Base-by-base conservation (phyloP, 2,329 filamentous ascomycete species). In the Trichothecium roseum region DNA sequence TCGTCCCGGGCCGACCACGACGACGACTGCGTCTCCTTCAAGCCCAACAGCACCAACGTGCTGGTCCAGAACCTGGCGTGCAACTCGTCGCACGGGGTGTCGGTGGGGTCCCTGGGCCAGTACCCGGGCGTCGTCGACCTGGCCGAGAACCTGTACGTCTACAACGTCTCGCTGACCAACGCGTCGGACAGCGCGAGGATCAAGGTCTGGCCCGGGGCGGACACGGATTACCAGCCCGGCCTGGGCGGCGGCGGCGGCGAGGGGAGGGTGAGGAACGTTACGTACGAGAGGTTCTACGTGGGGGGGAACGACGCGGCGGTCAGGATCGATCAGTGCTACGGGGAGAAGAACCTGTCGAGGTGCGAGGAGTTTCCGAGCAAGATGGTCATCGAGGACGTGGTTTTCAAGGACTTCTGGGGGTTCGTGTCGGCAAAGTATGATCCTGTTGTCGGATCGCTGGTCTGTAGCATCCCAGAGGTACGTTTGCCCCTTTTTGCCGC, bases 11-110 rank as follows among this genome's bases (percentile, higher is more conserved):
- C 78, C 42, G 64, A 72, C 51, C 81, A 81, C 45, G 74, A 73
- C 26, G 78, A 83, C 49, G 72, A 85, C 50, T 84, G 81, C 40
- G 75, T 84, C 10, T 78, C 77, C 1, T 84, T 84, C 66, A 84
- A 84, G 55, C 79, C 79, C 14, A 84, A 84, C 52, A 77, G 69
- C 45, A 83, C 77, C 30, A 69, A 81, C 42, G 72, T 84, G 7
- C 53, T 84, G 4, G 69, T 84, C 5, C 78, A 84, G 50, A 76
- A 78, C 41, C 57, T 84, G 4, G 57, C 63, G 40, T 84, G 80
- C 56, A 79, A 78, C 46, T 78, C 78, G 24, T 81, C 75, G 3
- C 80, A 84, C 47, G 81, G 81, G 28, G 83, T 84, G 44, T 78
- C 72, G 8, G 77, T 84, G n/a, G 81, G 81, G 7, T 81, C 75